Evolutionary conservation across 768 basidiomycete genomes (phyloP), one percentile per base, ranked within the genome.

Genomic region (Podaxis sp.): DNA sequence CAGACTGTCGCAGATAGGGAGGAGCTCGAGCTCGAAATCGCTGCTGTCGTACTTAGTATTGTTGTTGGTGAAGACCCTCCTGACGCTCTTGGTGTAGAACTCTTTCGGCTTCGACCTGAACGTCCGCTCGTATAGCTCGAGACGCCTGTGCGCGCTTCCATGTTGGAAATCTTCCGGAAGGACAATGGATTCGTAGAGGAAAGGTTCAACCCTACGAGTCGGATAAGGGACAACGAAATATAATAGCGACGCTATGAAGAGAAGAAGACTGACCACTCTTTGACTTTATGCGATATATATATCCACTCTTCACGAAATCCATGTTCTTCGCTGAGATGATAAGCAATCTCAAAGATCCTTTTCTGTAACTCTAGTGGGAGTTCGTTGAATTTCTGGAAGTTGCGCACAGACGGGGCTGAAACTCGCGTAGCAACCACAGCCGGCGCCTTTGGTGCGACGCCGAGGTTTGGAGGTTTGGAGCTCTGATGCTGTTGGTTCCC

Each of bases 41-140:
- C 57, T 58, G 12, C 19, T 36, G 17, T 38, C 33, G 33, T 11
- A 22, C 11, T 33, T 12, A 17, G 24, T 8, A 25, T 2, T 36
- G 46, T 58, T 58, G 47, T 58, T 58, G 27, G 57, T 58, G n/a
- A 47, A 58, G 29, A 58, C 36, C 47, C 57, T 15, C 19, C 33
- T 15, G 57, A 58, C 57, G 33, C 13, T 58, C 46, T 50, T 47
- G 27, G 43, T 36, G 27, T 50, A 58, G 27, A 58, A 58, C 25
- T 47, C 43, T 27, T 58, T 50, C 11, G 57, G 57, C 27, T 22
- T 58, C 11, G 57, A 50, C 13, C 19, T 36, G 47, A 58, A 58
- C 12, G 57, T 58, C 47, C 15, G 12, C 22, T 58, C 47, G 22
- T 58, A 58, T 22, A 50, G 29, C 8, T 25, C 2, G 24, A 58